phyloP scores from a whole-genome alignment of 306 rosid species.

The Begonia loranthoides region DNA sequence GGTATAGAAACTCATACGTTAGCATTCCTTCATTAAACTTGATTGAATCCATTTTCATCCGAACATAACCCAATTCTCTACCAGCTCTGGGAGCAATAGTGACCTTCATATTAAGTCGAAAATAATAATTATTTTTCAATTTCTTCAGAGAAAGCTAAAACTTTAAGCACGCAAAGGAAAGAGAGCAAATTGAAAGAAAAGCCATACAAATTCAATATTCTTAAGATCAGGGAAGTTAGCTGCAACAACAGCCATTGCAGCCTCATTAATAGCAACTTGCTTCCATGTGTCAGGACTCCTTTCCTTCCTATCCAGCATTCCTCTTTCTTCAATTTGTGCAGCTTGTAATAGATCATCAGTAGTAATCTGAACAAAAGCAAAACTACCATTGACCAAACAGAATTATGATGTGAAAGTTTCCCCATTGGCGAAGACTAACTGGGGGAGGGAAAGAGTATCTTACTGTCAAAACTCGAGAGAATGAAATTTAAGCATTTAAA shows the following conservation, averaged over 20 bases:
- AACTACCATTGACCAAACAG: neutral
- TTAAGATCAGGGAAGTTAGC: constrained; percentile 67
- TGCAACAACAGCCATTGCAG: constrained; percentile 88
- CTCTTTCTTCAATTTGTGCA: constrained; percentile 99
- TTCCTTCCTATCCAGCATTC: constrained; percentile 90
- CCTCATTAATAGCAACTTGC: constrained; percentile 92
- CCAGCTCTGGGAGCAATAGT: constrained; percentile 99
- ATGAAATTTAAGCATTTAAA: too few relatives aligned
- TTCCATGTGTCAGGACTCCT: constrained; percentile 76
- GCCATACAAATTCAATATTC: constrained; percentile 82
- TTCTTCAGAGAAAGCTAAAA: neutral
- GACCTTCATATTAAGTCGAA: constrained; percentile 27
- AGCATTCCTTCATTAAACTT: constrained; percentile 73
- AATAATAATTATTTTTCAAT: neutral
- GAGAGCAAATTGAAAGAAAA: constrained; percentile 10
- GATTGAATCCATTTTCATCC: constrained; percentile 75
- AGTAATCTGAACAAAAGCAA: constrained; percentile 54
- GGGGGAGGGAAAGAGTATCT: too few relatives aligned
- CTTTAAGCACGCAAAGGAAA: constrained; percentile 1
- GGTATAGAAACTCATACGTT: constrained; percentile 44
- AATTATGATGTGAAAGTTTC: too few relatives aligned
- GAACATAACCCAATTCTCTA: constrained; percentile 91
- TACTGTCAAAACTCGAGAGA: too few relatives aligned
- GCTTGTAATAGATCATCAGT: constrained; percentile 97
- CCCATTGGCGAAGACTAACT: too few relatives aligned